Evolutionary conservation across 1,139 yeast species (phyloP).

Genomic region (Chernovozyma sophiae-reginae): DNA sequence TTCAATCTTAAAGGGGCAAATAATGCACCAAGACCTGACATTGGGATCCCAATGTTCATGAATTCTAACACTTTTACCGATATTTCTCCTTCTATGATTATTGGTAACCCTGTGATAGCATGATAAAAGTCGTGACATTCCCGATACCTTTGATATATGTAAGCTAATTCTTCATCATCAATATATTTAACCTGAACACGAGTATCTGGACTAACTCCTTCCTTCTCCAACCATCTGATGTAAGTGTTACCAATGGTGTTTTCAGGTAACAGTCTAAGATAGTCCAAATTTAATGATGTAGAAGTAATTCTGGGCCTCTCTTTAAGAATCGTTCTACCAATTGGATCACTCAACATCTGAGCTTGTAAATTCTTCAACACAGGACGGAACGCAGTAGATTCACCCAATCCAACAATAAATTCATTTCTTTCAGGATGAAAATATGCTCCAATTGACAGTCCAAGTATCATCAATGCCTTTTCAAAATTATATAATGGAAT

Average conservation of each 20-base stretch:
- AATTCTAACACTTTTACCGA: slow-evolving; percentile 91
- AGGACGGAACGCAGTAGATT: slow-evolving; percentile 75
- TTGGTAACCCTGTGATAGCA: slow-evolving; percentile 85
- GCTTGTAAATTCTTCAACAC: slow-evolving; percentile 60
- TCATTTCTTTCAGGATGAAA: slow-evolving; percentile 79
- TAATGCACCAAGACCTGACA: slow-evolving; percentile 90
- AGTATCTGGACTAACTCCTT: slow-evolving; percentile 92
- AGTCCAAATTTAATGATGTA: slow-evolving; percentile 58
- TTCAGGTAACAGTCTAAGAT: slow-evolving; percentile 58
- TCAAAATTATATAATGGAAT: slow-evolving; percentile 70
- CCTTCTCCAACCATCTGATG: slow-evolving; percentile 76
- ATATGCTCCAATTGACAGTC: slow-evolving; percentile 81
- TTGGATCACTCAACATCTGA: slow-evolving; percentile 69
- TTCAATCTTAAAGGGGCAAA: slow-evolving; percentile 77
- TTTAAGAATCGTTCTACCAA: slow-evolving; percentile 71
- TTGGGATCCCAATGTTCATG: slow-evolving; percentile 89
- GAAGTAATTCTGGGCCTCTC: slow-evolving; percentile 85
- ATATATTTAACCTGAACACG: slow-evolving; percentile 83
- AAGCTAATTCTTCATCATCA: slow-evolving; percentile 88
- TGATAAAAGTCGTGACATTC: slow-evolving; percentile 98
- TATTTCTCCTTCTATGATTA: slow-evolving; percentile 91
- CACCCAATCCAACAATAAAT: slow-evolving; percentile 91
- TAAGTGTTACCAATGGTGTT: slow-evolving; percentile 78
- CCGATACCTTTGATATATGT: slow-evolving; percentile 85
- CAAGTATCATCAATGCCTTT: slow-evolving; percentile 57